Evolutionary conservation across 768 basidiomycete genomes (phyloP), one percentile per base, ranked within the genome.

Genomic region (Melanogaster broomeanus): DNA sequence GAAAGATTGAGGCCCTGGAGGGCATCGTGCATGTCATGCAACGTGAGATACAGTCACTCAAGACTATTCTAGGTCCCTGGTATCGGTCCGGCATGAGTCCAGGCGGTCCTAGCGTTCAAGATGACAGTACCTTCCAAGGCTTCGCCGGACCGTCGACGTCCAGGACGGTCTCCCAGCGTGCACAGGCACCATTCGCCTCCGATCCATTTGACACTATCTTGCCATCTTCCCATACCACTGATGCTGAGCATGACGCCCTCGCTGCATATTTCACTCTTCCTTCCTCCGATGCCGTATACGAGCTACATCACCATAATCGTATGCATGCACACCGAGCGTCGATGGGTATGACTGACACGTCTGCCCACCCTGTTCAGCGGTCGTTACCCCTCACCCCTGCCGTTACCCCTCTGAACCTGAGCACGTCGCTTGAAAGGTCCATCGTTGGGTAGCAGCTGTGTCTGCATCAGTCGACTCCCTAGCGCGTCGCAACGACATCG

Each of bases 1-100:
- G 78, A 54, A 77, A 78, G 28, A 71, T 89, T 9, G 78, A 81
- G 12, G 73, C 75, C 0, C 68, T 90, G 19, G 88, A 91, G 61
- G 76, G 75, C 15, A 67, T 76, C 2, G 62, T 87, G 21, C 74
- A 77, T 27, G 65, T 66, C 5, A 70, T 83, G 61, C 75, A 75
- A 44, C 76, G 73, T 34, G 89, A 93, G 54, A 72, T 90, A 62
- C 71, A 74, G 10, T 68, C 70, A 8, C 74, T 83, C 28, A 81
- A 78, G 61, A 68, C 60, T n/a, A 80, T 78, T 6, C 66, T 93
- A 15, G 88, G 87, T 0, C 89, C 84, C 0, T 86, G 85, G 85
- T 82, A 76, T 60, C 64, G 71, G 21, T 65, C 73, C 21, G 74
- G 69, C 18, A 73, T 27, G 58, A 61, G 35, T 52, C 45, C 48